Base-by-base conservation (phyloP, 257 asterid species). In the Solanum habrochaites region DNA sequence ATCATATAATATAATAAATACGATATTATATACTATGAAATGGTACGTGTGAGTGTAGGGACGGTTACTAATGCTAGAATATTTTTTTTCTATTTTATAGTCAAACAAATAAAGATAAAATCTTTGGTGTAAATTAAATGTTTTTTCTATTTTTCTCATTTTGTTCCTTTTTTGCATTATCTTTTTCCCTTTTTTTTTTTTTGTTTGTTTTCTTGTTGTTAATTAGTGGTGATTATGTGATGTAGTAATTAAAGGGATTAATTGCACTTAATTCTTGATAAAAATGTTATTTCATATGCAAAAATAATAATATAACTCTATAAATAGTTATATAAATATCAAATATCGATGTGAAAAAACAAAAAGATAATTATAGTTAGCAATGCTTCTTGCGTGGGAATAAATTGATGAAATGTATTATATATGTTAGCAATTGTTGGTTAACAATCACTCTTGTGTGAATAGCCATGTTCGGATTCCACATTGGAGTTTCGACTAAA, bases 391-490 rank as follows among this genome's bases (percentile, higher is more conserved):
- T 11, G 56, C 25, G 58, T 74, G 56, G 21, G 7, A 42, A 56
- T 56, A 56, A 56, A 74, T 23, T 8, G 9, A 72, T 72, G 81
- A 35, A 35, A 72, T 72, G 45, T 72, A 35, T 72, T 69, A 31
- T 14, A 69, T 16, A 37, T 35, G 27, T 20, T 72, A 72, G 80
- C 25, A 70, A 29, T 70, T 11, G 47, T 72, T 35, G 80, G 47
- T 72, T 72, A 20, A 21, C 29, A 37, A 72, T 72, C 29, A 1
- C 11, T 35, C 15, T 35, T 20, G 80, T 20, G 27, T 72, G 80
- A 49, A 49, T 37, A 37, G 0, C 39, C 37, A 35, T 5, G 39
- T 35, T 5, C 7, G 0, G 39, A 5, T 0, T 0, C 1, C 39
- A 35, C 1, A 35, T 35, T 35, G 0, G 7, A 37, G 39, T 6